These are phyloP conservation scores for Lepiota venenata DNA, from an alignment of 768 basidiomycete species.

Conservation along the genomic window DNA sequence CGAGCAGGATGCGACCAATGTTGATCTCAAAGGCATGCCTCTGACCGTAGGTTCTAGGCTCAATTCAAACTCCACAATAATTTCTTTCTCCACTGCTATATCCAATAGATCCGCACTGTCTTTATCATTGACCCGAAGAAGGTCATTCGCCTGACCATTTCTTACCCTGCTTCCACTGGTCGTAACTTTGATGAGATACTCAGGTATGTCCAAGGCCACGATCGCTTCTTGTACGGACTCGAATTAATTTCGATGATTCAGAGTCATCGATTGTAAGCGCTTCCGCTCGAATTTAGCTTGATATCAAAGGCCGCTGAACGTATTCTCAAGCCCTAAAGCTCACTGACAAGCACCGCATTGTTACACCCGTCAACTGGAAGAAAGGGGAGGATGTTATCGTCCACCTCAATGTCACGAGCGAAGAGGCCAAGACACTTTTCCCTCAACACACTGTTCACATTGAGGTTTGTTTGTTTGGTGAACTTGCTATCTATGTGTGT, in stretches of 20 bases:
- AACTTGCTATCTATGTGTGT: not conserved
- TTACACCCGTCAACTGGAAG: constrained; percentile 95
- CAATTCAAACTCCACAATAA: constrained; percentile 1
- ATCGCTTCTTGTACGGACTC: not conserved
- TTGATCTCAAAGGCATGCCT: constrained; percentile 82
- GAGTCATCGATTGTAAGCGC: constrained; percentile 71
- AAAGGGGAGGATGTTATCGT: constrained; percentile 94
- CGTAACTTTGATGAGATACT: constrained; percentile 80
- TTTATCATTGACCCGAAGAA: constrained; percentile 98
- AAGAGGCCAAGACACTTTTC: constrained; percentile 92
- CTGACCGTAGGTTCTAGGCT: constrained; percentile 64
- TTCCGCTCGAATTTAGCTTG: not conserved
- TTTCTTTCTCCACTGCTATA: not conserved
- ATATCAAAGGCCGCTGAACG: constrained; percentile 7
- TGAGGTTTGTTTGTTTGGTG: constrained; percentile 41
- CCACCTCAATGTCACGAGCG: constrained; percentile 76
- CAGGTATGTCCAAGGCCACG: constrained; percentile 28
- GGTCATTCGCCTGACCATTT: constrained; percentile 82
- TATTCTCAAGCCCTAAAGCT: constrained; percentile 70
- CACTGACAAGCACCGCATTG: constrained; percentile 80
- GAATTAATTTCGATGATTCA: constrained; percentile 16
- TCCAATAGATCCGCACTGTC: constrained; percentile 81
- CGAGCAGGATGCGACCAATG: constrained; percentile 89
- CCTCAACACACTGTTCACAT: constrained; percentile 73
- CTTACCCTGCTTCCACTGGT: constrained; percentile 95